Evolutionary conservation across 2,329 filamentous ascomycete genomes (phyloP).

Genomic region (Eutypella sp.): DNA sequence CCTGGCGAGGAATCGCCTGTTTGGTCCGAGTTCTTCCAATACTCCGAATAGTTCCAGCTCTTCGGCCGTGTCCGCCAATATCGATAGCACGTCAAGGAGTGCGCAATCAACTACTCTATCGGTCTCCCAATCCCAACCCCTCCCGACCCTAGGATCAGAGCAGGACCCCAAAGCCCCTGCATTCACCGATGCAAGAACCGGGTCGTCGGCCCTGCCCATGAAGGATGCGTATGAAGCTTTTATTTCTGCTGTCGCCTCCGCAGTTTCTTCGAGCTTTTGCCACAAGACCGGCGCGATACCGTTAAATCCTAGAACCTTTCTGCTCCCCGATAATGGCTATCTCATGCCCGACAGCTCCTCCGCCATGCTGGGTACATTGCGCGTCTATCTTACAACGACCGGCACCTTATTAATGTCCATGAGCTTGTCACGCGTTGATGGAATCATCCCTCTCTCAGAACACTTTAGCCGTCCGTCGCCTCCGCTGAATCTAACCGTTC

Average conservation of each 20-base stretch:
- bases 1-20: slow-evolving; percentile 40
- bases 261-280: slow-evolving; percentile 47
- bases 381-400: slow-evolving; percentile 51
- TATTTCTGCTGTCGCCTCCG: slow-evolving; percentile 45
- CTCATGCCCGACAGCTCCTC: slow-evolving; percentile 25
- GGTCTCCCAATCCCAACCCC: slow-evolving; percentile 20
- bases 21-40: slow-evolving; percentile 34
- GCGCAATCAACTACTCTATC: slow-evolving; percentile 25
- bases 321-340: slow-evolving; percentile 34
- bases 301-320: slow-evolving; percentile 47
- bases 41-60: slow-evolving; percentile 41
- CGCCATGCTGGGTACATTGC: slow-evolving; percentile 44
- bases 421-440: slow-evolving; percentile 41
- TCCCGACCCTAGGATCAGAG: slow-evolving; percentile 14
- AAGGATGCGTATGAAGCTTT: slow-evolving; percentile 51
- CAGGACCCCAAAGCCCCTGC: slow-evolving; percentile 27
- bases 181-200: slow-evolving; percentile 28
- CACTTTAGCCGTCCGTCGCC: slow-evolving; percentile 33
- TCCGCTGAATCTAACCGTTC: slow-evolving; percentile 38
- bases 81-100: slow-evolving; percentile 33
- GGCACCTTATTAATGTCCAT: slow-evolving; percentile 49
- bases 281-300: slow-evolving; percentile 43
- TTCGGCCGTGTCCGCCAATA: slow-evolving; percentile 32
- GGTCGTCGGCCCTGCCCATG: slow-evolving; percentile 28
- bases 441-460: slow-evolving; percentile 43